Percentiles rank a stretch among this genome's conserved stretches.
phyloP scores from a whole-genome alignment of 164 flowering plant genomes.

The Vitis riparia region DNA sequence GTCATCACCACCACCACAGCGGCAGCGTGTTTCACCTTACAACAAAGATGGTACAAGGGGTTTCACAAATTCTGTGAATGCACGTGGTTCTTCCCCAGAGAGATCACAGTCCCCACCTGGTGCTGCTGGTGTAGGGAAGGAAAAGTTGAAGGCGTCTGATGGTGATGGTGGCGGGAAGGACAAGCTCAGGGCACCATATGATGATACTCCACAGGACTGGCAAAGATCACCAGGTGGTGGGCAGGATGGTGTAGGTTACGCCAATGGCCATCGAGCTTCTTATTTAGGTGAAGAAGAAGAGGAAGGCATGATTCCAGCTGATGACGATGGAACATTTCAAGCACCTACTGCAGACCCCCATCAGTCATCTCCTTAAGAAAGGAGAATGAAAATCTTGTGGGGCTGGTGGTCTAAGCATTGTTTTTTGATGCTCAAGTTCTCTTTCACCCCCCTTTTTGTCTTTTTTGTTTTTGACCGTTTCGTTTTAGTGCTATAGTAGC shows the following conservation, averaged over 20 bases:
- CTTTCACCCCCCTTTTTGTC: neutral
- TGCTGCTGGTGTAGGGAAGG: slow-evolving; percentile 5
- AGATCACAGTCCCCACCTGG: slow-evolving; percentile 20
- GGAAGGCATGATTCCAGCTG: slow-evolving; percentile 53
- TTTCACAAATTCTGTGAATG: neutral
- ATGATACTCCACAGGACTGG: neutral
- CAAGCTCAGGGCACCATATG: neutral
- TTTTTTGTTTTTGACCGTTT: neutral
- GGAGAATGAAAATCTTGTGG: too few species aligned
- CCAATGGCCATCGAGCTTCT: slow-evolving; percentile 5
- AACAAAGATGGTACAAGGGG: neutral
- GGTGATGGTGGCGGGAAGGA: slow-evolving; percentile 3
- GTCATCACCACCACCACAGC: slow-evolving; percentile 13
- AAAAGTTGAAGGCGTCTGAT: neutral
- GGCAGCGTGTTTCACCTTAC: too few species aligned
- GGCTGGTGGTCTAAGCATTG: neutral
- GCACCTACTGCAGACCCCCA: neutral
- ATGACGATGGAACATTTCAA: slow-evolving; percentile 22
- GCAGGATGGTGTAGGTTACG: slow-evolving; percentile 2
- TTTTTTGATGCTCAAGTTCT: neutral
- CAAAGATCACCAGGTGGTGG: neutral
- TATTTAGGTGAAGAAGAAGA: slow-evolving; percentile 36
- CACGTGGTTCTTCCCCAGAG: neutral
- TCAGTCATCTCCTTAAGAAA: too few species aligned
- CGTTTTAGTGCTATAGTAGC: neutral